Percentiles rank a stretch among this genome's conserved stretches.
Conservation (phyloP, 2,329 filamentous ascomycete genomes). For the Botrytis porri region DNA sequence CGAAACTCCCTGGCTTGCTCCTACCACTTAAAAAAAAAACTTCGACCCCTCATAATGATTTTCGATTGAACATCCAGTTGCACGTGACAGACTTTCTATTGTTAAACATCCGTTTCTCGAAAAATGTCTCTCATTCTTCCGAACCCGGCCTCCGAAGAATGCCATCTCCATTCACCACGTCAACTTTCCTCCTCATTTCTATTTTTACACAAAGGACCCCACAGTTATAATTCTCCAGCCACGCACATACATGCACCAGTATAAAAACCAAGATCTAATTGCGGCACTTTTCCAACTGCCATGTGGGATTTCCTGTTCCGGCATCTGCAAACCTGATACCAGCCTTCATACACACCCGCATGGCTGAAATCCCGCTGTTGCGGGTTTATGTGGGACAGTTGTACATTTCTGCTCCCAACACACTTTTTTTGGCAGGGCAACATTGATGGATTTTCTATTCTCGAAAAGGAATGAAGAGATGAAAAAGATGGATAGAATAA, state of each 20-base stretch:
- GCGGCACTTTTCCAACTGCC: neutral
- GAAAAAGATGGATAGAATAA: neutral
- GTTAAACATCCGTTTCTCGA: neutral
- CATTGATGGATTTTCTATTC: neutral
- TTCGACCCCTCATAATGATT: neutral
- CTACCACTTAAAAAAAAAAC: neutral
- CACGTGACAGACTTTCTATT: neutral
- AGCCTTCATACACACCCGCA: neutral
- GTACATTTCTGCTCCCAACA: neutral
- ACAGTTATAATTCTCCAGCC: neutral
- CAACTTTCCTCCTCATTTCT: neutral
- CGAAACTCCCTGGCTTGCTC: neutral
- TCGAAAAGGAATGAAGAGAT: neutral
- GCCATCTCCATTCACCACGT: neutral
- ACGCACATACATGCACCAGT: neutral
- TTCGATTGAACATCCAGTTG: neutral
- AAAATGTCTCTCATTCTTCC: neutral
- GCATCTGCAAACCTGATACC: neutral
- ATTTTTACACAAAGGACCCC: neutral
- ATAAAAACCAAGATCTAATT: neutral
- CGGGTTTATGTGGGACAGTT: neutral
- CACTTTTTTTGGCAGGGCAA: neutral
- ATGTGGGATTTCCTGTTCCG: slow-evolving; percentile 2
- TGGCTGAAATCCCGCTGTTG: neutral
- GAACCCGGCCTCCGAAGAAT: neutral